Conservation (phyloP, 306 rosid species). For the Abrus pulchellus region DNA sequence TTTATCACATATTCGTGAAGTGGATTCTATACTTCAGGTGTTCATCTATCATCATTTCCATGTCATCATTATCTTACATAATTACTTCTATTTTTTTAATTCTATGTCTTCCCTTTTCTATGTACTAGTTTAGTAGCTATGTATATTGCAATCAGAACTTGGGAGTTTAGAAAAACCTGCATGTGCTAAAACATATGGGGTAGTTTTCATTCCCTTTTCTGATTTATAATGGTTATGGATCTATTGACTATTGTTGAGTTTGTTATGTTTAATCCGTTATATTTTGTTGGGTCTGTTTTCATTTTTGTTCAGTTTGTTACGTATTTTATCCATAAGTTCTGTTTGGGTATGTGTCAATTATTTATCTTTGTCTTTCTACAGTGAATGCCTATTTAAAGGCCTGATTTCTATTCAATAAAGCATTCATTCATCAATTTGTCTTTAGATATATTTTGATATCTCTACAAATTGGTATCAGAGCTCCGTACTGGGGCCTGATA, state of each 20-base stretch:
- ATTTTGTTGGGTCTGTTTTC: no score
- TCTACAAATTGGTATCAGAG: no score
- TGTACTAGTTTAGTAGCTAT: constrained; percentile 14
- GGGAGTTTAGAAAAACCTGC: background rate
- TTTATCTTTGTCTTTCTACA: no score
- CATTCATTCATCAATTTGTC: no score
- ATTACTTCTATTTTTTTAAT: constrained; percentile 26
- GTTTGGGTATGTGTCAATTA: no score
- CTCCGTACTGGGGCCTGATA: no score
- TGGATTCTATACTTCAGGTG: constrained; percentile 98
- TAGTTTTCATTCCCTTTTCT: constrained; percentile 11
- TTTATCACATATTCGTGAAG: constrained; percentile 94
- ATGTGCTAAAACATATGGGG: constrained; percentile 3
- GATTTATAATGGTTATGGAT: constrained; percentile 36
- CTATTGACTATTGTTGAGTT: constrained; percentile 45
- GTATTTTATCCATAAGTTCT: no score
- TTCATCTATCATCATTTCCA: constrained; percentile 33
- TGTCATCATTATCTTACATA: constrained; percentile 30
- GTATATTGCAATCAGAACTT: constrained; percentile 10
- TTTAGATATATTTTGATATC: no score
- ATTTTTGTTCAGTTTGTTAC: no score
- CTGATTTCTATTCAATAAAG: no score
- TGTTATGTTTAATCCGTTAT: no score
- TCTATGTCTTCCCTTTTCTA: constrained; percentile 12
- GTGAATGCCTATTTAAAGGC: no score